Evolutionary conservation across 805 yeast genomes (phyloP), one percentile per base, ranked within the genome.

Genomic region (Yamadazyma endophytica): DNA sequence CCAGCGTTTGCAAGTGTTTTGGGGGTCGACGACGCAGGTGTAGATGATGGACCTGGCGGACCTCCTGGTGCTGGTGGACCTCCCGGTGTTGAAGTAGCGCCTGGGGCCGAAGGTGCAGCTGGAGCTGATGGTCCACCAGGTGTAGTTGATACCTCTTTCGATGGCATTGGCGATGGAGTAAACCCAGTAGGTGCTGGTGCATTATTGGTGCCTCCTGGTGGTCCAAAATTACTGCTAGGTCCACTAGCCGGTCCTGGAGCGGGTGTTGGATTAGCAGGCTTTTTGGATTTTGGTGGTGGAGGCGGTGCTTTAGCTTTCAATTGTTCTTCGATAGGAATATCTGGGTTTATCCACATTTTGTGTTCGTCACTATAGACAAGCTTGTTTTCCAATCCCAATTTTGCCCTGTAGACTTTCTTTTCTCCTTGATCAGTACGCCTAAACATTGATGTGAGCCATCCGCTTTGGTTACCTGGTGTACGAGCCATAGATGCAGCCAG

Each of bases 331-430:
- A 73, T 66, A 16, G 79, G 73, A 4, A 75, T 77, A 40, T 77
- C 74, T 33, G 74, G 75, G 50, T 86, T 80, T 31, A 92, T 76
- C 96, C 97, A 92, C 48, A 96, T 73, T 52, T 82, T 79, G 50
- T 82, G 70, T 37, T 82, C 77, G 46, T 85, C 90, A 59, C 89
- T 96, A 54, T 77, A 92, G 48, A 75, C 73, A 51, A 92, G 82
- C 12, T 74, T 64, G 50, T 70, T 82, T 37, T 77, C 72, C 35
- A 82, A 85, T 9, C 97, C 98, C 32, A 92, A 61, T 44, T 92
- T 87, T 21, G 96, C 97, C 41, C 77, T 75, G 39, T 79, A 71
- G 0, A 88, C 83, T 49, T 84, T 85, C 23, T 85, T 86, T 31
- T 76, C 84, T 28, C 75, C 79, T 17, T 75, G 72, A 26, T 69